These are phyloP conservation scores for Bombardia bombarda DNA, from an alignment of 495 filamentous ascomycete genomes.

Conservation along the genomic window DNA sequence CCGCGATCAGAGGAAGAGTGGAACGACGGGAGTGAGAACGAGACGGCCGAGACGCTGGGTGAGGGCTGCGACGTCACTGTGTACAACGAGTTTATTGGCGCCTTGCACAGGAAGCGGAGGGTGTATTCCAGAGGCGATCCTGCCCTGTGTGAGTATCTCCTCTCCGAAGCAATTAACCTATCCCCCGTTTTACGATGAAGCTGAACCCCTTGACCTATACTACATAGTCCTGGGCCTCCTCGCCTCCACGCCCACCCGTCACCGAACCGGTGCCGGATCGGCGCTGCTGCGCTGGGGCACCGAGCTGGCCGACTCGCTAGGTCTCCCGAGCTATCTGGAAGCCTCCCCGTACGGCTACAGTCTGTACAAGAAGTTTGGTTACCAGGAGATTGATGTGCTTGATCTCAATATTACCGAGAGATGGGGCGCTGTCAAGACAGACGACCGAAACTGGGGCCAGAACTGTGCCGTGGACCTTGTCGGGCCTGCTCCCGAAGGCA, in stretches of 20 bases:
- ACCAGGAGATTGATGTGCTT: constrained; percentile 12
- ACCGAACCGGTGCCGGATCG: constrained; percentile 19
- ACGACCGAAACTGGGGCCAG: constrained; percentile 18
- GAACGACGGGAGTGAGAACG: constrained; percentile 5
- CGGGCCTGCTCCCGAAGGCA: constrained; percentile 13
- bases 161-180: too few relatives aligned
- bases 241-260: constrained; percentile 11
- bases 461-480: constrained; percentile 13
- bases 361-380: constrained; percentile 20
- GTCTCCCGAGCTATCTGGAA: constrained; percentile 15
- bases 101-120: constrained; percentile 7
- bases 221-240: constrained; percentile 20
- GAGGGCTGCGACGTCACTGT: constrained; percentile 12
- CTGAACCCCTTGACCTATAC: neutral
- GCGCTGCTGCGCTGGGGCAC: constrained; percentile 18
- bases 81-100: constrained; percentile 18
- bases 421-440: constrained; percentile 10
- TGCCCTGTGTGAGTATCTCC: constrained; percentile 13
- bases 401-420: constrained; percentile 16
- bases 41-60: constrained; percentile 17
- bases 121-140: constrained; percentile 17
- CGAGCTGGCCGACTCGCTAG: constrained; percentile 19
- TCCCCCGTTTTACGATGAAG: too few relatives aligned
- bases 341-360: constrained; percentile 19
- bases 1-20: constrained; percentile 19